Conservation (phyloP, 1,139 yeast species). For the Pneumocystis sp. region DNA sequence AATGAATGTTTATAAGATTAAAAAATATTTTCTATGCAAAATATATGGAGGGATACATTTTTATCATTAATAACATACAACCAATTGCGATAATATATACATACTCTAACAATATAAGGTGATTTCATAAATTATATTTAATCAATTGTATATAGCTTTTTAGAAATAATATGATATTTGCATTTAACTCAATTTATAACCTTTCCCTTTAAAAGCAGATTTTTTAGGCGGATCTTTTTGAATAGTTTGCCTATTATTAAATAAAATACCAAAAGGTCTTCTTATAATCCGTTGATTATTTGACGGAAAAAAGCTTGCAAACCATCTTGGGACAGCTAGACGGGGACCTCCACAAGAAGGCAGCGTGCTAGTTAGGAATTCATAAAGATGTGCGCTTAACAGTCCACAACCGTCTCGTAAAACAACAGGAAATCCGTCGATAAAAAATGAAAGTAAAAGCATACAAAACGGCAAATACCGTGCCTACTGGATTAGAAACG, state of each 20-base stretch:
- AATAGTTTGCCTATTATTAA: not conserved
- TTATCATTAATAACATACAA: not conserved
- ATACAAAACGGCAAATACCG: not conserved
- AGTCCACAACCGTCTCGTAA: not conserved
- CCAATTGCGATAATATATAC: not conserved
- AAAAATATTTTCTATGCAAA: not conserved
- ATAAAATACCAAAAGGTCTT: not conserved
- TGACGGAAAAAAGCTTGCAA: not conserved
- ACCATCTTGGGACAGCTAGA: not conserved
- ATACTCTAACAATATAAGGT: not conserved
- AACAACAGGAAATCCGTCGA: not conserved
- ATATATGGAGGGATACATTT: not conserved
- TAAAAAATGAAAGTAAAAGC: not conserved
- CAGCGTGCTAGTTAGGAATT: not conserved
- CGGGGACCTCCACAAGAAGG: not conserved
- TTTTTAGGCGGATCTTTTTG: not conserved
- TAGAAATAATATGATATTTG: not conserved
- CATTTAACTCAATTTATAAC: not conserved
- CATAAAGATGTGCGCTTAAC: not conserved
- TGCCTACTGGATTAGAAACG: not conserved
- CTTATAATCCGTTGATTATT: not conserved
- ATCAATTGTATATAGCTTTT: not conserved
- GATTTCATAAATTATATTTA: not conserved
- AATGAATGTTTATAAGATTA: not conserved
- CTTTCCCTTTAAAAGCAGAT: not conserved